Evolutionary conservation across 2,329 filamentous ascomycete genomes (phyloP), one percentile per base, ranked within the genome.

Genomic region (Sporothrix pseudoabietina): DNA sequence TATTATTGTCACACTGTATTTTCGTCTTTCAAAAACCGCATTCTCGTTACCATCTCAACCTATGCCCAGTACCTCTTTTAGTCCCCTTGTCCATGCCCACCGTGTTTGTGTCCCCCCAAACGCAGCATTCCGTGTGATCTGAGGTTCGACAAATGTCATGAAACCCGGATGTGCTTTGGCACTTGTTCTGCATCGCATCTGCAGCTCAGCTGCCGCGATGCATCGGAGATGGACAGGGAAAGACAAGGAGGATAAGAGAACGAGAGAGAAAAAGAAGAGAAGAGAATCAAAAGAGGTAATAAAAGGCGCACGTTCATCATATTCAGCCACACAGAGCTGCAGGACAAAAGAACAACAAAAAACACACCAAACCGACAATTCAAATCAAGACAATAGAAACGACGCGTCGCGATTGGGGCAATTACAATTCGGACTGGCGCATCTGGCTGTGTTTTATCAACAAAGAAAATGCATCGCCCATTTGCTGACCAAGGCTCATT

Each of bases 321-420:
- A 35, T 10, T 30, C 68, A 70, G 35, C 47, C 66, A 54, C 66
- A 41, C 32, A 39, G 32, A 69, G 47, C 30, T 69, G 47, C 66
- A 69, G 66, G 32, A 39, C 66, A 70, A 44, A 22, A 70, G 16
- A 35, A 47, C 63, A 49, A 66, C 44, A 69, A 12, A 19, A 52
- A 69, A 52, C 65, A 69, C 41, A 52, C 44, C 39, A 47, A 41
- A 66, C 14, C 41, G n/a, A 54, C 26, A 52, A 68, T 52, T 32
- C 30, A 54, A 49, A 54, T 35, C 30, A 47, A 49, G 19, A 19
- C 41, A 32, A 49, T 22, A 26, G 10, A 32, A 52, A 32, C 41
- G n/a, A 52, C 65, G 65, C 65, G 65, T 68, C 26, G 19, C 65
- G 65, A 68, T 68, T 68, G 65, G 65, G 35, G 12, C 39, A 47